Percentiles rank a stretch among this genome's conserved stretches.
These are phyloP conservation scores for Candida montana DNA, from an alignment of 805 yeast species.

Conservation along the genomic window DNA sequence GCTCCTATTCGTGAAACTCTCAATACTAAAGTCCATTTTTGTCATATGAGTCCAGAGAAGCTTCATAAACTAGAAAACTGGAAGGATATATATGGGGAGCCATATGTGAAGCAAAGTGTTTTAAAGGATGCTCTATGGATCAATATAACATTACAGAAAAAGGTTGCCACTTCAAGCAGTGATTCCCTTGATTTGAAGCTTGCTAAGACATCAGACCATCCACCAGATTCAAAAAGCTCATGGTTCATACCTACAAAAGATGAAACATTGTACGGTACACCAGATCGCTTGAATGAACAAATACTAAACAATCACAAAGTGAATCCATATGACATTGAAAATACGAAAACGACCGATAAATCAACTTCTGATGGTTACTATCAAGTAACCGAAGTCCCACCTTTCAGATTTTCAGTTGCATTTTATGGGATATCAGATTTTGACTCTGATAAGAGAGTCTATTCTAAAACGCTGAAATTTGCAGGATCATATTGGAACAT, in stretches of 20 bases:
- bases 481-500: slow-evolving; percentile 60
- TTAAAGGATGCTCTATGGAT: slow-evolving; percentile 47
- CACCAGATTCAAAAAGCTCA: slow-evolving; percentile 24
- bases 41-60: slow-evolving; percentile 45
- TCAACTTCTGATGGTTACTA: slow-evolving; percentile 13
- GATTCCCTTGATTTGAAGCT: slow-evolving; percentile 26
- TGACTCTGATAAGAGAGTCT: slow-evolving; percentile 40
- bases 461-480: slow-evolving; percentile 50
- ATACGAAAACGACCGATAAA: slow-evolving; percentile 20
- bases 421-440: slow-evolving; percentile 44
- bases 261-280: slow-evolving; percentile 43
- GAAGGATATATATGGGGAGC: slow-evolving; percentile 31
- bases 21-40: slow-evolving; percentile 39
- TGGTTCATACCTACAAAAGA: slow-evolving; percentile 45
- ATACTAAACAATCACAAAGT: slow-evolving; percentile 24
- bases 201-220: slow-evolving; percentile 21
- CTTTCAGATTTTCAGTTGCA: slow-evolving; percentile 48
- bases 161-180: slow-evolving; percentile 29
- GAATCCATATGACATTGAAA: slow-evolving; percentile 7
- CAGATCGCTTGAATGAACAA: slow-evolving; percentile 29
- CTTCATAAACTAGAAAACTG: slow-evolving; percentile 38
- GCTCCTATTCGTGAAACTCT: slow-evolving; percentile 28
- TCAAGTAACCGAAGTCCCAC: slow-evolving; percentile 43
- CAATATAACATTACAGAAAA: slow-evolving; percentile 37
- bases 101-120: slow-evolving; percentile 34